phyloP scores from a whole-genome alignment of 2,329 filamentous ascomycete species.

The Colletotrichum gigasporum region DNA sequence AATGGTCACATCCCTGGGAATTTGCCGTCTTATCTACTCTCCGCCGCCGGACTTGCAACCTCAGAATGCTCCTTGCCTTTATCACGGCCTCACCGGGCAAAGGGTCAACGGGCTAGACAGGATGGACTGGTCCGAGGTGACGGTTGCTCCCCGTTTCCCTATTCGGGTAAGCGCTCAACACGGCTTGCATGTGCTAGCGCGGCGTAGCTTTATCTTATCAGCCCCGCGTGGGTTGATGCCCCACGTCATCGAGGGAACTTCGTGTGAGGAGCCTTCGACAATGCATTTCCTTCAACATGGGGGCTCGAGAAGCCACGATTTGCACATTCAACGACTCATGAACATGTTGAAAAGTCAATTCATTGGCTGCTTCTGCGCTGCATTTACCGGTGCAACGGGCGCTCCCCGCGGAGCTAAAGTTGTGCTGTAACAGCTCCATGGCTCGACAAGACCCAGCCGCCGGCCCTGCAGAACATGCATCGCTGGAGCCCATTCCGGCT shows the following conservation, averaged over 20 bases:
- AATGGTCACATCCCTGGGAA: background rate
- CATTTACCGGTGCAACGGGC: background rate
- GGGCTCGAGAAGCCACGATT: background rate
- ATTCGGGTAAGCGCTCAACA: slow-evolving; percentile 29
- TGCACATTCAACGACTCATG: slow-evolving; percentile 16
- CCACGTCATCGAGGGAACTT: slow-evolving; percentile 23
- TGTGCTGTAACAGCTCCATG: slow-evolving; percentile 5
- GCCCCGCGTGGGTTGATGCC: slow-evolving; percentile 23
- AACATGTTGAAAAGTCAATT: background rate
- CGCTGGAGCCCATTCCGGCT: slow-evolving; percentile 27
- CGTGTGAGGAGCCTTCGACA: slow-evolving; percentile 4
- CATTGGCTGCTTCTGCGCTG: background rate
- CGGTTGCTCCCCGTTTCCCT: slow-evolving; percentile 29
- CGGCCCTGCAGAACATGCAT: slow-evolving; percentile 30
- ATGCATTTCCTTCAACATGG: slow-evolving; percentile 6
- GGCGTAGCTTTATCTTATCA: slow-evolving; percentile 30
- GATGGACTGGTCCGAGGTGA: slow-evolving; percentile 14
- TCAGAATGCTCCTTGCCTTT: background rate
- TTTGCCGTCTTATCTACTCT: background rate
- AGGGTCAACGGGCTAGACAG: background rate
- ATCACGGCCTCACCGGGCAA: background rate
- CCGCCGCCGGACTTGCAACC: background rate
- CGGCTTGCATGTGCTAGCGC: slow-evolving; percentile 29
- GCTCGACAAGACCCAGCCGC: slow-evolving; percentile 8
- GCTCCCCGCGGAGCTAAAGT: slow-evolving; percentile 19